phyloP scores from a whole-genome alignment of 129 eudicot species.

The Ambrosia artemisiifolia region DNA sequence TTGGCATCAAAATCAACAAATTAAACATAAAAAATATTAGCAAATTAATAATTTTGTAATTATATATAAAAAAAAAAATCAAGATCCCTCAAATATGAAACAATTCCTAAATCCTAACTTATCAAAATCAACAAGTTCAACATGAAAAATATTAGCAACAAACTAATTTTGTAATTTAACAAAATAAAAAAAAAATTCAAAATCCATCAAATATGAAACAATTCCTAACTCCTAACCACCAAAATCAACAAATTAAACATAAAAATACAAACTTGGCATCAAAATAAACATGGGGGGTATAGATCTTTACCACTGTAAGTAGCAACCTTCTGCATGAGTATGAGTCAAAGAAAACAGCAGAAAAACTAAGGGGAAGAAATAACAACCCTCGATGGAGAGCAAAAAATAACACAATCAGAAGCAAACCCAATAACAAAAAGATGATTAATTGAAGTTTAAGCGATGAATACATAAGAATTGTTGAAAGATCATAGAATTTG shows the following conservation, averaged over 20 bases:
- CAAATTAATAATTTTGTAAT: not conserved
- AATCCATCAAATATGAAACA: not conserved
- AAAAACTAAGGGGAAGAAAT: conserved; percentile 38
- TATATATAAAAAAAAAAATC: not conserved
- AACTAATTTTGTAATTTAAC: not conserved
- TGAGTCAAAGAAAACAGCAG: conserved; percentile 28
- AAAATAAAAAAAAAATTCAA: not conserved
- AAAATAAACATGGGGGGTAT: not conserved
- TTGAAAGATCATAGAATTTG: conserved; percentile 15
- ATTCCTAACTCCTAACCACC: not conserved
- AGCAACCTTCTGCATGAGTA: conserved; percentile 73
- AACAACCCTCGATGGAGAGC: conserved; percentile 69
- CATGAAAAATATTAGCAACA: too few relatives aligned
- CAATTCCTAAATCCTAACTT: not conserved
- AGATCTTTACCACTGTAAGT: conserved; percentile 59
- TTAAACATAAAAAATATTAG: too few relatives aligned
- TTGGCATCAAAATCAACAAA: conserved; percentile 1
- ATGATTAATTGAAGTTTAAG: conserved; percentile 20
- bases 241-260: not conserved
- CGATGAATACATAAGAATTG: conserved; percentile 46
- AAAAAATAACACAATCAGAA: conserved; percentile 39
- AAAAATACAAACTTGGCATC: not conserved
- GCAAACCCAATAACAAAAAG: conserved; percentile 5
- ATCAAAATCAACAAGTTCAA: too few relatives aligned
- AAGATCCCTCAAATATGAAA: not conserved